Evolutionary conservation across 2,329 filamentous ascomycete genomes (phyloP), one percentile per base, ranked within the genome.

Genomic region (Trichoderma sp.): DNA sequence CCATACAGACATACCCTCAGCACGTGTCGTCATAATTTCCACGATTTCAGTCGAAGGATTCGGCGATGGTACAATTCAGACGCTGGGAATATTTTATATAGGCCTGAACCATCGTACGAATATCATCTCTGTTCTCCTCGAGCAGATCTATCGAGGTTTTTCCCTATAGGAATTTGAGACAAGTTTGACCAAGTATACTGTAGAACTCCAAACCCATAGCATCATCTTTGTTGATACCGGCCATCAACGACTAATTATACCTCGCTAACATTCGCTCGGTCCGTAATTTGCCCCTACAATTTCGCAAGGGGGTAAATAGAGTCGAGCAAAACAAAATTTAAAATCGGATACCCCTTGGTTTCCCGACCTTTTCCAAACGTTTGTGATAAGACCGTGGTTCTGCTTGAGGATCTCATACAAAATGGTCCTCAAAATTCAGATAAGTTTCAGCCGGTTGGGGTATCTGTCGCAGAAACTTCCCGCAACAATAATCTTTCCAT

Each of bases 161-260:
- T 29, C 19, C 27, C 9, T 22, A 4, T 8, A 34, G 34, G 8
- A 32, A 6, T 19, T 50, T 8, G 58, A 61, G 4, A 61, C 58
- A 7, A 5, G 25, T 3, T 35, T 52, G 42, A 61, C 19, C 25
- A 61, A 17, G n/a, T 50, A 4, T n/a, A n/a, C n/a, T n/a, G n/a
- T n/a, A n/a, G n/a, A n/a, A n/a, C 13, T 32, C 13, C 3, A 61
- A 19, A 50, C 22, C 42, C 5, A 34, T 32, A 48, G 58, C 58
- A 50, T 61, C 58, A 5, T 34, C 25, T 22, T 19, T 45, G 37
- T 19, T 61, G 58, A 22, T 61, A 61, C 29, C 22, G 12, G 58
- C 37, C 58, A 61, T 61, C 58, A 61, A 61, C 58, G 13, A 61
- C 32, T 17, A 61, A 39, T n/a, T 50, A 61, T 34, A 50, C 17